Evolutionary conservation across 2,329 filamentous ascomycete species (phyloP).

Genomic region (Penicillium concentricum): DNA sequence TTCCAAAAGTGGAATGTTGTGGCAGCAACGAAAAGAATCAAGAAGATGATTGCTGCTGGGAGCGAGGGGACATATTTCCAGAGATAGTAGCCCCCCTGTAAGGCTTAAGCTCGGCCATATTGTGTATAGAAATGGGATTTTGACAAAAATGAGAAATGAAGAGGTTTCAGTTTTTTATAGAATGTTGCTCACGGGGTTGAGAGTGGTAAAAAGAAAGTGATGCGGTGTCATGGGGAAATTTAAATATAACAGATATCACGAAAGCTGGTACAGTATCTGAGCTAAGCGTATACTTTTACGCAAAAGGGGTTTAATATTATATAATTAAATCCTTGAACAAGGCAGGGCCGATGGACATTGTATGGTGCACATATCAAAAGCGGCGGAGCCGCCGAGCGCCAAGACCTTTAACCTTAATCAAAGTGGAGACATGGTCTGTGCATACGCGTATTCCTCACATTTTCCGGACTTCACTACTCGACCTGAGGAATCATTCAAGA

Average conservation of each 20-base stretch:
- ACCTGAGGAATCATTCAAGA: not conserved
- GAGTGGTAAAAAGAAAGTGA: not conserved
- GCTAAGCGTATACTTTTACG: not conserved
- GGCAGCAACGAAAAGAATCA: conserved; percentile 8
- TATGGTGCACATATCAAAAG: conserved; percentile 4
- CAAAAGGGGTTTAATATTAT: not conserved
- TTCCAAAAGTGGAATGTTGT: conserved; percentile 13
- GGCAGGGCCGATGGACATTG: not conserved
- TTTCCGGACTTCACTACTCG: not conserved
- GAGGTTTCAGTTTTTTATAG: not conserved
- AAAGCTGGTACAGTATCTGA: not conserved
- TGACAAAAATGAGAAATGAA: not conserved
- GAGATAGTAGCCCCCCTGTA: not conserved
- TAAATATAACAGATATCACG: not conserved
- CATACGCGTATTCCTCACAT: conserved; percentile 1
- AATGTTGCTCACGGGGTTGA: not conserved
- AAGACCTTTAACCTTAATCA: conserved; percentile 1
- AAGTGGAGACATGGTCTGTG: not conserved
- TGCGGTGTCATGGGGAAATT: not conserved
- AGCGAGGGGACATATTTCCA: conserved; percentile 12
- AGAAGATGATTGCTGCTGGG: conserved; percentile 11
- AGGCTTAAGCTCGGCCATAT: not conserved
- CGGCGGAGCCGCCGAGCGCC: not conserved
- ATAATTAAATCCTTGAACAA: not conserved
- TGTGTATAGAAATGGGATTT: too few species aligned